Percentiles rank a stretch among this genome's conserved stretches.
phyloP scores from a whole-genome alignment of 306 rosid genomes.

The Fagus crenata region DNA sequence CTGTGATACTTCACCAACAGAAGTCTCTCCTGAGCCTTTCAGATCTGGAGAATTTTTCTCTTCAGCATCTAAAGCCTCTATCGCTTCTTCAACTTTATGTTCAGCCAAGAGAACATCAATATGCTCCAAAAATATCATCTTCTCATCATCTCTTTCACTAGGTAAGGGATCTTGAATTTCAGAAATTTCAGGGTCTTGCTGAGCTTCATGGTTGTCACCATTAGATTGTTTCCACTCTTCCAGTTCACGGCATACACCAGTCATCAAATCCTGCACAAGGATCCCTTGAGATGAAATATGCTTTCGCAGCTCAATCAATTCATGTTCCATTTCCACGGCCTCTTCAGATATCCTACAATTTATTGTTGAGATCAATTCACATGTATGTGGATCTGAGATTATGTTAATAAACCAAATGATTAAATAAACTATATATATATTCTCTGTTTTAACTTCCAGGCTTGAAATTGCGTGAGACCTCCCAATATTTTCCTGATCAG shows the following conservation, averaged over 20 bases:
- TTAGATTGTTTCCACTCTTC: conserved; percentile 70
- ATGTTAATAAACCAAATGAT: conserved; percentile 15
- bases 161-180: conserved; percentile 60
- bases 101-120: conserved; percentile 82
- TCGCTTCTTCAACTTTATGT: conserved; percentile 84
- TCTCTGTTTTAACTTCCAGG: neutral
- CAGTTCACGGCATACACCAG: conserved; percentile 83
- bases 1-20: conserved; percentile 50
- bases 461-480: neutral
- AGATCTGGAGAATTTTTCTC: conserved; percentile 65
- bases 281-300: conserved; percentile 87
- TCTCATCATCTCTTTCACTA: conserved; percentile 43
- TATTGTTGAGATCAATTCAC: conserved; percentile 19
- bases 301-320: conserved; percentile 81
- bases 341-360: conserved; percentile 88
- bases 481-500: neutral
- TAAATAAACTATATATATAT: neutral
- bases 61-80: conserved; percentile 84
- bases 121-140: conserved; percentile 59
- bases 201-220: conserved; percentile 41
- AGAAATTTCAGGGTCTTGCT: conserved; percentile 39
- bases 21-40: conserved; percentile 57
- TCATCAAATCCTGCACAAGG: conserved; percentile 93
- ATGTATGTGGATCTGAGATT: conserved; percentile 7
- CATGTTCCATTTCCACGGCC: conserved; percentile 92